Evolutionary conservation across 75 land plant species (phyloP).

Genomic region (Larix kaempferi): DNA sequence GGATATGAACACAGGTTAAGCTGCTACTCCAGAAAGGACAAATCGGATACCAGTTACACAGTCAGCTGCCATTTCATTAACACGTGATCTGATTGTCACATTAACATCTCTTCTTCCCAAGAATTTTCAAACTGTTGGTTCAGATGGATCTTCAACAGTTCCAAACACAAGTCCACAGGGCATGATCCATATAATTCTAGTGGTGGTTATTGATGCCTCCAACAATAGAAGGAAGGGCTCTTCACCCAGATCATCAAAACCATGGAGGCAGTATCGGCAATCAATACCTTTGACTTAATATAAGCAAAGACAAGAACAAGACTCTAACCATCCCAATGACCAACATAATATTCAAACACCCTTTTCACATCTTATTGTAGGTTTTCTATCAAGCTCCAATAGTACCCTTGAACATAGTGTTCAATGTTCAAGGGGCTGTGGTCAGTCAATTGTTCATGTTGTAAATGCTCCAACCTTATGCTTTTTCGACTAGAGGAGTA

Average conservation of each 20-base stretch:
- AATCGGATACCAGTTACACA: constrained; percentile 13
- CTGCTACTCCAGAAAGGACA: constrained; percentile 18
- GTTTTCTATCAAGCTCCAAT: too few relatives aligned
- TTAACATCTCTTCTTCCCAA: constrained; percentile 58
- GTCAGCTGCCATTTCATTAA: constrained; percentile 35
- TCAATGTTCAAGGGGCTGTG: constrained; percentile 4
- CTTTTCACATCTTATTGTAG: too few relatives aligned
- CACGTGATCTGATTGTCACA: constrained; percentile 77
- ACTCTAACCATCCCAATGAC: constrained; percentile 24
- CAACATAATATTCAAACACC: neutral
- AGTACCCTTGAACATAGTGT: constrained; percentile 9
- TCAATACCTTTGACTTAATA: neutral
- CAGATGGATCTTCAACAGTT: neutral
- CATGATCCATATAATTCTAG: constrained; percentile 13
- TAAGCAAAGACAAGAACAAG: constrained; percentile 6
- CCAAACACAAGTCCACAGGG: constrained; percentile 14
- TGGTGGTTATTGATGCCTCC: constrained; percentile 8
- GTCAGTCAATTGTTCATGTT: constrained; percentile 16
- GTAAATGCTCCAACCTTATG: too few relatives aligned
- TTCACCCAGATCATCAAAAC: constrained; percentile 7
- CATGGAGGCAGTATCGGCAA: constrained; percentile 15
- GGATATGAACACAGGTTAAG: neutral
- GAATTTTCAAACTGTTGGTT: constrained; percentile 12
- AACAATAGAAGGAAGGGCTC: constrained; percentile 11
- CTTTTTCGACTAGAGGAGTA: too few relatives aligned